These are phyloP conservation scores for Leonotis leonurus DNA, from an alignment of 257 asterid species.

Conservation along the genomic window DNA sequence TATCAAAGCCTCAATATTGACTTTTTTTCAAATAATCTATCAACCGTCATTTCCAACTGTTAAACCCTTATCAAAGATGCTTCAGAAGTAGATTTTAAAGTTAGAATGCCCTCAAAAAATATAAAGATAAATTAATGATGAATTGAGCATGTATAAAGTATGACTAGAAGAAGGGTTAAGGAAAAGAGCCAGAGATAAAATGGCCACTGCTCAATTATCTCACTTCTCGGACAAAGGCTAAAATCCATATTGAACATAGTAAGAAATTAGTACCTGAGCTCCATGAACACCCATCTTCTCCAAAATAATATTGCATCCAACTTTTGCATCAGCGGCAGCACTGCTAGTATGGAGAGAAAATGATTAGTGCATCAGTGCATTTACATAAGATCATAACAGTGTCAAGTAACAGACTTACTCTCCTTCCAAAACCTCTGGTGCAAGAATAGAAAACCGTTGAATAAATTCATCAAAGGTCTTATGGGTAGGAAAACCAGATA, in stretches of 20 bases:
- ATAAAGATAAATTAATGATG: not conserved
- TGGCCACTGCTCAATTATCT: not conserved
- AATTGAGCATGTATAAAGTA: not conserved
- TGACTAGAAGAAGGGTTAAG: not conserved
- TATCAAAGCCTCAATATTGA: too few relatives aligned
- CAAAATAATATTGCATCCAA: constrained; percentile 59
- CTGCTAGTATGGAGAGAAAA: constrained; percentile 30
- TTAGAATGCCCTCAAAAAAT: not conserved
- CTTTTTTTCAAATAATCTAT: too few relatives aligned
- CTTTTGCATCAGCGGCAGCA: constrained; percentile 51
- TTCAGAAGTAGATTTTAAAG: not conserved
- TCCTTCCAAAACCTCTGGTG: constrained; percentile 58
- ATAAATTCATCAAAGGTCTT: constrained; percentile 68
- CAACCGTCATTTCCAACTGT: not conserved
- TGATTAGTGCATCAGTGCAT: constrained; percentile 17
- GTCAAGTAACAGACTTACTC: constrained; percentile 38
- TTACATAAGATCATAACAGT: not conserved
- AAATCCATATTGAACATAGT: not conserved
- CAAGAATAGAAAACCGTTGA: constrained; percentile 64
- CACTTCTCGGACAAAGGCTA: not conserved
- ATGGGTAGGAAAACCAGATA: constrained; percentile 91
- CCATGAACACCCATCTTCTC: constrained; percentile 62
- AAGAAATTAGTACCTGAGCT: constrained; percentile 55
- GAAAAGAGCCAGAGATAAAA: not conserved
- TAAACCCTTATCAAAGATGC: not conserved